Evolutionary conservation across 2,329 filamentous ascomycete genomes (phyloP), one percentile per base, ranked within the genome.

Genomic region (Xylaria sp.): DNA sequence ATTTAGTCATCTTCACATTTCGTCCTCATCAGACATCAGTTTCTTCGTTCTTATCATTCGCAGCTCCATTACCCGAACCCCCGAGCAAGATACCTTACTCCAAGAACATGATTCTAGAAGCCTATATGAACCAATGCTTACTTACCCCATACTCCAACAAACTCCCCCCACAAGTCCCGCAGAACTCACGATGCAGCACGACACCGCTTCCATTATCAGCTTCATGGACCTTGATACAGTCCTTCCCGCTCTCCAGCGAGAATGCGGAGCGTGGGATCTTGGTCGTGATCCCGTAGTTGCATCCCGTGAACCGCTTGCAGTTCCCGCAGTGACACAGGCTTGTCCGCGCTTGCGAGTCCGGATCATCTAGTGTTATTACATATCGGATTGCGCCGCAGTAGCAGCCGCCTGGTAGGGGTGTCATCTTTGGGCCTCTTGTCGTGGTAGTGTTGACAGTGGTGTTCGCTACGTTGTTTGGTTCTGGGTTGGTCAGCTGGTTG

Each of bases 271-370:
- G 78, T 18, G 84, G 80, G 8, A 87, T 77, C 73, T 85, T 86
- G 3, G 83, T 81, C 0, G 85, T 87, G 18, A 87, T 77, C 15
- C 85, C 85, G 73, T 84, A 86, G 58, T 83, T 82, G 32, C 81
- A 79, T 8, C 84, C 84, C 57, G 84, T 85, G 39, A 84, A 84
- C 79, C 84, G 84, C 80, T 85, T 87, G 78, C 85, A 87, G 72
- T 82, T 85, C 20, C 74, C 71, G 72, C 85, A 87, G 73, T 87
- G 84, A 70, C 85, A 87, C 18, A 87, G 72, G 10, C 81, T 84
- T 1, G 84, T 86, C 25, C 84, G 77, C 2, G 84, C 85, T 28
- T 86, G 80, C 7, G 70, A 52, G 8, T 83, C 80, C 5, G 80
- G 78, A 8, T 82, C 81, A 2, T 74, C 69, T 1, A 87, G 78